phyloP scores from a whole-genome alignment of 73 alveolate species.

The Symbiodinium natans region DNA sequence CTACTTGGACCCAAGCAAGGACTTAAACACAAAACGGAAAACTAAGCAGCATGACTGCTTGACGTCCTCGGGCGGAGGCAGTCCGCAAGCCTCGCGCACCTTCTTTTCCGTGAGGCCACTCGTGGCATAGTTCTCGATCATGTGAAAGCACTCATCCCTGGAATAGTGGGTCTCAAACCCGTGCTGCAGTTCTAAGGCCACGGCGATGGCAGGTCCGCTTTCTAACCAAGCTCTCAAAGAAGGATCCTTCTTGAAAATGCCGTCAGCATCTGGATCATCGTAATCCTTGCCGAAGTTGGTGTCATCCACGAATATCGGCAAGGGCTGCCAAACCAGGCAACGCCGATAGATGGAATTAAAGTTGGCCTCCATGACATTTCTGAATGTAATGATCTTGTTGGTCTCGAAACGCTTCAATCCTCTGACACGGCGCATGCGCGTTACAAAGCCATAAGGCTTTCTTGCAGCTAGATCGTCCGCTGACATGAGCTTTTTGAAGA shows the following conservation, averaged over 20 bases:
- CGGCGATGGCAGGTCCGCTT: not conserved
- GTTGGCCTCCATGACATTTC: not conserved
- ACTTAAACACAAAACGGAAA: too few species aligned
- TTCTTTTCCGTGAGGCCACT: conserved; percentile 8
- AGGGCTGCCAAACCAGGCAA: not conserved
- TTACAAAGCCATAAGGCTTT: not conserved
- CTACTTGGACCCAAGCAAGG: too few species aligned
- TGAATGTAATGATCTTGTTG: not conserved
- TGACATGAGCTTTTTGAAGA: conserved; percentile 22
- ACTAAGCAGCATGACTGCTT: too few species aligned
- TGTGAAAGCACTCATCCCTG: not conserved
- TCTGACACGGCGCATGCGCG: not conserved
- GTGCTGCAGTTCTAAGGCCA: not conserved
- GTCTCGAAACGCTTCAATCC: conserved; percentile 17
- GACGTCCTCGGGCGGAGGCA: not conserved
- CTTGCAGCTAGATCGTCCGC: not conserved
- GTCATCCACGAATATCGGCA: not conserved
- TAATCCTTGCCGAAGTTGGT: not conserved
- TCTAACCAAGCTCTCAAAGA: not conserved
- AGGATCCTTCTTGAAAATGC: not conserved
- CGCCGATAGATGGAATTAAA: not conserved
- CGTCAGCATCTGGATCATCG: not conserved
- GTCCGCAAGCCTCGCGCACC: not conserved
- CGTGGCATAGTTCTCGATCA: conserved; percentile 14
- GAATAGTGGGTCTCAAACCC: not conserved